Evolutionary conservation across 352 stramenopile species (phyloP), one percentile per base, ranked within the genome.

Genomic region (Thalassiosira hispida): DNA sequence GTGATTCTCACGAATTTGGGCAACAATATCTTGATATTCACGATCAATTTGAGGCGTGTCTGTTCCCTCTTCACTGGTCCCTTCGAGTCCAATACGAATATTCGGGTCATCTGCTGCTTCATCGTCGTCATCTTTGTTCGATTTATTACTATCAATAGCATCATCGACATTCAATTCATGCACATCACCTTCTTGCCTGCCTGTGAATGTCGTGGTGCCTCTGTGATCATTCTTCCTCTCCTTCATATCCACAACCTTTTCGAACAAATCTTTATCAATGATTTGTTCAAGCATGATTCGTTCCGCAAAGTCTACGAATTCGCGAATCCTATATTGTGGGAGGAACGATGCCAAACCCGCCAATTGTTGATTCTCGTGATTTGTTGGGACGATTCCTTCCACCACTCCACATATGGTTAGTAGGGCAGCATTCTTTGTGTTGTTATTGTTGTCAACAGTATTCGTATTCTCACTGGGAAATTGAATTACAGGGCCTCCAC

Each of bases 261-360:
- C 42, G 74, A 91, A 93, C 18, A 93, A 59, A n/a, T 76, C 66
- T 31, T 80, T 63, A 31, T 83, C 80, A 61, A 93, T 69, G 42
- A 93, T 91, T 75, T 84, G 67, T 75, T 91, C 62, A 8, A 92
- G 71, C 84, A 93, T 90, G 38, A 84, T 61, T 20, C 82, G 65
- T 79, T 93, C 88, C 12, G 87, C 85, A 62, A 80, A 87, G 25
- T 91, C 79, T 3, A 93, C 71, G 62, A 93, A 93, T 23, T 86
- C 74, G 23, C 72, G 62, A 65, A 93, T 70, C 40, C 83, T 65
- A 64, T 84, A 89, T 1, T 77, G 83, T 16, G 88, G 86, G 18
- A 93, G 77, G 60, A 91, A 91, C 0, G 84, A 85, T 27, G 88
- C 86, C 31, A 76, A 77, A 18, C 88, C 88, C 14, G 86, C 88